Conservation (phyloP, 768 basidiomycete genomes). For the Tricholoma terreum region DNA sequence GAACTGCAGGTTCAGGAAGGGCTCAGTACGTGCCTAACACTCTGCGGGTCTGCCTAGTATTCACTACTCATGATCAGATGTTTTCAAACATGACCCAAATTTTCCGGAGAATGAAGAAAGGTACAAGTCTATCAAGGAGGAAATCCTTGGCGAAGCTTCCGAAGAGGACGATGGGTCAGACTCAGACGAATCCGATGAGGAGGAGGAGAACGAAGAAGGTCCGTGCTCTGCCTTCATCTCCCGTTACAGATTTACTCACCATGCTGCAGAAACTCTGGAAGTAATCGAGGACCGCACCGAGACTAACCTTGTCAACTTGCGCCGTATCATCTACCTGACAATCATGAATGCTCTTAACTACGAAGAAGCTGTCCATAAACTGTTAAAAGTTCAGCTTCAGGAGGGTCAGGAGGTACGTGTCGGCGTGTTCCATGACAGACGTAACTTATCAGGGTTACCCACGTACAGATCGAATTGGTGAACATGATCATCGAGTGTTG, state of each 20-base stretch:
- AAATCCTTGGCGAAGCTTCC: constrained; percentile 90
- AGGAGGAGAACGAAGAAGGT: constrained; percentile 50
- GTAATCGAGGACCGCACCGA: constrained; percentile 94
- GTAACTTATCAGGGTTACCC: background rate
- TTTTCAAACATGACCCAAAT: constrained; percentile 92
- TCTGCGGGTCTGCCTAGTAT: background rate
- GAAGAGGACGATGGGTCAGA: constrained; percentile 69
- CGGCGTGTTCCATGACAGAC: background rate
- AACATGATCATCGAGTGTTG: constrained; percentile 99
- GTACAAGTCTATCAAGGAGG: constrained; percentile 86
- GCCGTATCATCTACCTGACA: constrained; percentile 91
- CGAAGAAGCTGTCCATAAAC: constrained; percentile 98
- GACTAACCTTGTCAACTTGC: constrained; percentile 93
- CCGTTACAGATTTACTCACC: constrained; percentile 29
- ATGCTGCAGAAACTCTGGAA: constrained; percentile 66
- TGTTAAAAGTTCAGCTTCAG: constrained; percentile 86
- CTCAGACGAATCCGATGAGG: constrained; percentile 65
- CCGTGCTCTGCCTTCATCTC: constrained; percentile 1
- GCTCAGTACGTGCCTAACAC: constrained; percentile 62
- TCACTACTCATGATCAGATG: constrained; percentile 48
- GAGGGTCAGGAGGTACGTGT: constrained; percentile 88
- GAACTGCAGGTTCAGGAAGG: constrained; percentile 93
- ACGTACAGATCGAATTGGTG: constrained; percentile 80
- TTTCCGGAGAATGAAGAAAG: constrained; percentile 91
- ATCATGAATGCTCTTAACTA: constrained; percentile 99